Base-by-base conservation (phyloP, 176 grass and related monocot genomes). In the Poa annua region DNA sequence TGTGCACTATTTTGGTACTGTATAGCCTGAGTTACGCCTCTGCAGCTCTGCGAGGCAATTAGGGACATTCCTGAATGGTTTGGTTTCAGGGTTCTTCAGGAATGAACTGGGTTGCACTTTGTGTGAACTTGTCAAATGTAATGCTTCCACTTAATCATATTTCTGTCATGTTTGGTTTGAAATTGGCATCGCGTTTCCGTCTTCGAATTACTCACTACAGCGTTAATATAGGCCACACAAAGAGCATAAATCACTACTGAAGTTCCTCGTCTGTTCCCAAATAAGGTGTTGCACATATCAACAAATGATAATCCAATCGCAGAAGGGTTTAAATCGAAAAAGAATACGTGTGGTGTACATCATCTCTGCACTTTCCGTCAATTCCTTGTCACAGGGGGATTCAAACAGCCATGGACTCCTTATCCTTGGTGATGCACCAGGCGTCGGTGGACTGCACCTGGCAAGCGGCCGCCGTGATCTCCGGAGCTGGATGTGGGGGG, bases 1-100 rank as follows among this genome's bases (percentile, higher is more conserved):
- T 47, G 66, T 86, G 84, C 82, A 52, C 77, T 80, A 74, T 88
- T 74, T 90, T 66, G 84, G 75, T 76, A 84, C 75, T 75, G 84
- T 90, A 80, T 86, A 90, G 68, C 68, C 67, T 50, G 32, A 80
- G 67, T 69, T 20, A 14, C 52, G 55, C 80, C 20, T 87, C 66
- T 61, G 84, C 80, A 79, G 75, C 17, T 87, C 74, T 69, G 80
- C 80, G 73, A 80, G 59, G 75, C 49, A 51, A 47, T 50, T 79
- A 68, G 75, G 55, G n/a, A 24, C 51, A 51, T 83, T 90, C 69
- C 80, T 87, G 88, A 80, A 75, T 75, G 10, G 69, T 90, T 75
- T 90, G 88, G 80, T 87, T 68, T 75, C 80, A 39, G 67, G 50
- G 51, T 84, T 84, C 10, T 52, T 87, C 50, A 36, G 84, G 84